A percentile compares a stretch with the other conserved stretches of the same genome.
Evolutionary conservation across 768 basidiomycete species (phyloP).

Genomic region (Suillus subaureus): DNA sequence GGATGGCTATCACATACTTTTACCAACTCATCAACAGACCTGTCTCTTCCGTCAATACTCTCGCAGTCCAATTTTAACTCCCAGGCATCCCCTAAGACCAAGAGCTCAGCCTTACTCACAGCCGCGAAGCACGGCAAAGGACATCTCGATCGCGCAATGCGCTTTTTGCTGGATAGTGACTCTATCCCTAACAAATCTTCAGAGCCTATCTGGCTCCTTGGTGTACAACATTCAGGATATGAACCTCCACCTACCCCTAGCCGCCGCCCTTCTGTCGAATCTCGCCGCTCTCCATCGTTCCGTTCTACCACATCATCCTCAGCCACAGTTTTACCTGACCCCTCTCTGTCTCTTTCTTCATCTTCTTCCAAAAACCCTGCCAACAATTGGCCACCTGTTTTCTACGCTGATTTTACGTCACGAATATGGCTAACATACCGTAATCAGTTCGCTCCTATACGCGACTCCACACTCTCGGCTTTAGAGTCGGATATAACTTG

Average conservation of each 20-base stretch:
- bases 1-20: conserved; percentile 85
- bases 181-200: conserved; percentile 79
- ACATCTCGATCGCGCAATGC: conserved; percentile 80
- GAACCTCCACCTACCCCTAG: conserved; percentile 44
- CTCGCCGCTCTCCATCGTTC: conserved; percentile 44
- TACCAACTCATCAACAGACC: conserved; percentile 69
- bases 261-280: conserved; percentile 44
- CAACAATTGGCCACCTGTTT: conserved; percentile 73
- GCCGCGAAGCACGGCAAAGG: conserved; percentile 76
- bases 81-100: conserved; percentile 42
- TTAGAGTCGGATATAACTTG: conserved; percentile 40
- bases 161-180: conserved; percentile 91
- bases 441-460: conserved; percentile 80
- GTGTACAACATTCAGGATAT: conserved; percentile 78
- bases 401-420: conserved; percentile 88
- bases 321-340: conserved; percentile 25
- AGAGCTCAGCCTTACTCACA: conserved; percentile 56
- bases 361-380: conserved; percentile 33
- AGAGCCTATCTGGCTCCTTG: conserved; percentile 89
- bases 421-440: conserved; percentile 93
- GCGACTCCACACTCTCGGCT: conserved; percentile 54
- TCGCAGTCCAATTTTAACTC: conserved; percentile 42
- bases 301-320: conserved; percentile 48
- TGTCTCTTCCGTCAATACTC: conserved; percentile 65
- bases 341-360: conserved; percentile 39